Percentiles rank a stretch among this genome's conserved stretches.
Conservation (phyloP, 306 rosid species). For the Carpinus fangiana region DNA sequence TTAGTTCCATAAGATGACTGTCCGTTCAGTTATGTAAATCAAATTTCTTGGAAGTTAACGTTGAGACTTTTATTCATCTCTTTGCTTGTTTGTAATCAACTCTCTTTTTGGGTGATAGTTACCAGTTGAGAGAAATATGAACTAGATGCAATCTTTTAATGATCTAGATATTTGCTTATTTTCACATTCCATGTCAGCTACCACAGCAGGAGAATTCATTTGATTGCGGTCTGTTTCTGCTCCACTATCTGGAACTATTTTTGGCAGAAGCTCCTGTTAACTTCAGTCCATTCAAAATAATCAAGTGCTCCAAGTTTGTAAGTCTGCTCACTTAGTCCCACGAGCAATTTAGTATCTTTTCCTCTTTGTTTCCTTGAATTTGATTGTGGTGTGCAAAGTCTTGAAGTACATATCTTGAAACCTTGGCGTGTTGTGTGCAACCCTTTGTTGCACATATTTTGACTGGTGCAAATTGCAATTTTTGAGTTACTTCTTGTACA, state of each 20-base stretch:
- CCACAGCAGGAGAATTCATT: slow-evolving; percentile 94
- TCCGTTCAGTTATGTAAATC: background rate
- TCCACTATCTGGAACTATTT: slow-evolving; percentile 92
- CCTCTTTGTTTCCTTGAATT: background rate
- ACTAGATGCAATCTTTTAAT: background rate
- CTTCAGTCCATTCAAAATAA: slow-evolving; percentile 74
- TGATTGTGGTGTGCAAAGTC: background rate
- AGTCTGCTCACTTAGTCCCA: slow-evolving; percentile 33
- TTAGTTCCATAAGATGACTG: background rate
- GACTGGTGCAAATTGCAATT: background rate
- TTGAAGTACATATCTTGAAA: background rate
- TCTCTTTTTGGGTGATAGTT: background rate
- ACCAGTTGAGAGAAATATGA: background rate
- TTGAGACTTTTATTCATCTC: background rate
- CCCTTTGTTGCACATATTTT: background rate
- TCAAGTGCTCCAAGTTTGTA: slow-evolving; percentile 75
- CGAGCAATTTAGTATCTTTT: background rate
- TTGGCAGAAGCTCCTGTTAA: slow-evolving; percentile 71
- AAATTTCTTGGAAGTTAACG: no score
- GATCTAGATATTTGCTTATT: background rate
- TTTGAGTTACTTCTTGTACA: background rate
- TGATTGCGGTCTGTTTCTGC: slow-evolving; percentile 92
- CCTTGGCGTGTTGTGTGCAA: background rate
- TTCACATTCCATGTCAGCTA: slow-evolving; percentile 52
- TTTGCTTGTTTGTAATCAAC: background rate